phyloP scores from a whole-genome alignment of 768 basidiomycete species.

The Mycena venus region DNA sequence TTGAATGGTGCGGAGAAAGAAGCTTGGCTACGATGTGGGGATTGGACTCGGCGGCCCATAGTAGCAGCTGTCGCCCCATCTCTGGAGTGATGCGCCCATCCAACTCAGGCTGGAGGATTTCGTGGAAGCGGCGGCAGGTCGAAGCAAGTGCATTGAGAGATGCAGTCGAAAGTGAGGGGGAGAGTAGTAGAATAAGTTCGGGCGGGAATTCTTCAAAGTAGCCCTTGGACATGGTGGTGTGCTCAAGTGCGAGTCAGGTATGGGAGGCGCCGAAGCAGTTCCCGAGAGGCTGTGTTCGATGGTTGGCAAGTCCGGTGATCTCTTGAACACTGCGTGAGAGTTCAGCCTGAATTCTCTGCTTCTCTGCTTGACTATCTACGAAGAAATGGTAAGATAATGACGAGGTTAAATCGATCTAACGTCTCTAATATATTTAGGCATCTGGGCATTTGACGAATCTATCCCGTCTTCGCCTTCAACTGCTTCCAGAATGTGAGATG shows the following conservation, averaged over 20 bases:
- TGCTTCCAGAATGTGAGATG: conserved; percentile 71
- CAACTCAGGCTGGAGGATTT: conserved; percentile 20
- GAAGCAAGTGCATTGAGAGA: conserved; percentile 5
- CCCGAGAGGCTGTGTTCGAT: too few species aligned
- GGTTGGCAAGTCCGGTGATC: too few species aligned
- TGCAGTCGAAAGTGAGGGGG: background rate
- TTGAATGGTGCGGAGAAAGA: conserved; percentile 7
- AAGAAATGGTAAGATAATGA: too few species aligned
- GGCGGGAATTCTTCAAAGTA: conserved; percentile 10
- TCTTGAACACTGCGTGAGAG: too few species aligned
- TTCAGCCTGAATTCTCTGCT: too few species aligned
- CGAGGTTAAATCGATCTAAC: too few species aligned
- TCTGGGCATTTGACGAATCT: conserved; percentile 29
- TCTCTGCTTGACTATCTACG: too few species aligned
- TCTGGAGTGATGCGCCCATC: conserved; percentile 15
- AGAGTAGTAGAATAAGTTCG: conserved; percentile 4
- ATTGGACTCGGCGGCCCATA: conserved; percentile 2
- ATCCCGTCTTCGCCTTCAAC: conserved; percentile 76
- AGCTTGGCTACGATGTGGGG: conserved; percentile 17
- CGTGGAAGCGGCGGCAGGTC: background rate
- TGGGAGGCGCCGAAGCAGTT: too few species aligned
- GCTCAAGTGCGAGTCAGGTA: too few species aligned
- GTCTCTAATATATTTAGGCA: too few species aligned
- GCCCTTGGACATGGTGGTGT: too few species aligned
- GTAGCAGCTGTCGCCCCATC: background rate